phyloP scores from a whole-genome alignment of 768 basidiomycete species.

The Gymnopilus junonius region DNA sequence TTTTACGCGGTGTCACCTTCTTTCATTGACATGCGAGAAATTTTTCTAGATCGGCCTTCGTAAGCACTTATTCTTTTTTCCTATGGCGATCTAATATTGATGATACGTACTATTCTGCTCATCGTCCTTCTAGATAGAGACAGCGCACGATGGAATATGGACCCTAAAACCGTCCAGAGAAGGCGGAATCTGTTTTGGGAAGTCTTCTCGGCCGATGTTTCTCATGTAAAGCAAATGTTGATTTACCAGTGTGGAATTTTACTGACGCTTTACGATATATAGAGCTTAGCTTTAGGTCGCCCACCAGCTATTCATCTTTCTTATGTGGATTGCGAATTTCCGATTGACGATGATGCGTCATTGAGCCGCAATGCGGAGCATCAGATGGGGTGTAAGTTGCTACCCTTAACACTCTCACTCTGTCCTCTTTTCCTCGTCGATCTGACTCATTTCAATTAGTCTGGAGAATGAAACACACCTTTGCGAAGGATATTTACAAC shows the following conservation, averaged over 20 bases:
- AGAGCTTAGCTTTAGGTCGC: slow-evolving; percentile 63
- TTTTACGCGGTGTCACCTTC: neutral
- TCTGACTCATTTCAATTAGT: slow-evolving; percentile 36
- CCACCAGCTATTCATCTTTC: slow-evolving; percentile 63
- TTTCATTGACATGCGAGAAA: neutral
- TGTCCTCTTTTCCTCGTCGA: neutral
- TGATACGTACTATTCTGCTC: neutral
- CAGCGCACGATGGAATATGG: slow-evolving; percentile 69
- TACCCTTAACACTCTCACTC: neutral
- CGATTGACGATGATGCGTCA: slow-evolving; percentile 56
- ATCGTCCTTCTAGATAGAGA: slow-evolving; percentile 58
- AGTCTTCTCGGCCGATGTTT: slow-evolving; percentile 62
- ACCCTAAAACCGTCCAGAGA: slow-evolving; percentile 58
- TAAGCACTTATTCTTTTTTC: slow-evolving; percentile 34
- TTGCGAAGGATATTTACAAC: slow-evolving; percentile 53
- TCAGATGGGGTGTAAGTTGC: slow-evolving; percentile 53
- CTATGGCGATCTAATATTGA: slow-evolving; percentile 8
- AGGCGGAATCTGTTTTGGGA: slow-evolving; percentile 76
- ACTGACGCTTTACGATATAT: neutral
- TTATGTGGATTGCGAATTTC: slow-evolving; percentile 66
- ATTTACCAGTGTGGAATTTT: neutral
- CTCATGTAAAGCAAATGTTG: slow-evolving; percentile 40
- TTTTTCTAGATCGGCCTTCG: slow-evolving; percentile 58
- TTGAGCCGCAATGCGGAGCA: slow-evolving; percentile 46
- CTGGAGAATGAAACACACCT: slow-evolving; percentile 61